phyloP scores from a whole-genome alignment of 164 flowering plant species.

The Umbilicus rupestris region DNA sequence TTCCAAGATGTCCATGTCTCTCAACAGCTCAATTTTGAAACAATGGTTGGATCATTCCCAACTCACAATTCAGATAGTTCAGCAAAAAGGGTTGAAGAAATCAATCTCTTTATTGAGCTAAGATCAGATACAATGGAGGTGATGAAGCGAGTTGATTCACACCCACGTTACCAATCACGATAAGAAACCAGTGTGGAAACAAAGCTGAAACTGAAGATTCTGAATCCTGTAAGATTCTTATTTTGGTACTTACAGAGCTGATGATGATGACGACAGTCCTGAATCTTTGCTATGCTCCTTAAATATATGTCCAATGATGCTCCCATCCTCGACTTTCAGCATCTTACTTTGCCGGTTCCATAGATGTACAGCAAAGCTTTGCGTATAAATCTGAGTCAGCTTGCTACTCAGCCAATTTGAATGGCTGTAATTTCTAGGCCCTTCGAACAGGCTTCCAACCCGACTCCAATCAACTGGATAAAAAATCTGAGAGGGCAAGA shows the following conservation, averaged over 20 bases:
- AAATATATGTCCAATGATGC: slow-evolving; percentile 40
- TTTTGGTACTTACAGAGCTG: slow-evolving; percentile 16
- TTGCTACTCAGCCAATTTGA: slow-evolving; percentile 43
- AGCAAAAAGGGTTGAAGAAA: not conserved
- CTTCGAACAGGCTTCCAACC: slow-evolving; percentile 35
- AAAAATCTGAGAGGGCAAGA: slow-evolving; percentile 65
- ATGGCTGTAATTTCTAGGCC: slow-evolving; percentile 28
- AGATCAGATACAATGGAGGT: not conserved
- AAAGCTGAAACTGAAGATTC: not conserved
- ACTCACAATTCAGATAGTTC: not conserved
- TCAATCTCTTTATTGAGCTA: not conserved
- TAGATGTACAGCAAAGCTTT: slow-evolving; percentile 63
- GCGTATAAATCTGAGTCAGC: slow-evolving; percentile 27
- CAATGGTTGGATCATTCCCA: not conserved
- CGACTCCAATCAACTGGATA: slow-evolving; percentile 81
- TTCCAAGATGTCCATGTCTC: too few relatives aligned
- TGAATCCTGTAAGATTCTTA: not conserved
- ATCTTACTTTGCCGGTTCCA: slow-evolving; percentile 75
- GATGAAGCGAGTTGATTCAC: not conserved
- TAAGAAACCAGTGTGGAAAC: not conserved
- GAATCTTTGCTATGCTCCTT: slow-evolving; percentile 27
- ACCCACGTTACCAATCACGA: not conserved
- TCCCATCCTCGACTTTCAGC: slow-evolving; percentile 52
- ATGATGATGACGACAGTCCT: slow-evolving; percentile 11
- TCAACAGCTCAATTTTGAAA: not conserved